Base-by-base conservation (phyloP, 768 basidiomycete genomes). In the Boletus vinaceobasis region DNA sequence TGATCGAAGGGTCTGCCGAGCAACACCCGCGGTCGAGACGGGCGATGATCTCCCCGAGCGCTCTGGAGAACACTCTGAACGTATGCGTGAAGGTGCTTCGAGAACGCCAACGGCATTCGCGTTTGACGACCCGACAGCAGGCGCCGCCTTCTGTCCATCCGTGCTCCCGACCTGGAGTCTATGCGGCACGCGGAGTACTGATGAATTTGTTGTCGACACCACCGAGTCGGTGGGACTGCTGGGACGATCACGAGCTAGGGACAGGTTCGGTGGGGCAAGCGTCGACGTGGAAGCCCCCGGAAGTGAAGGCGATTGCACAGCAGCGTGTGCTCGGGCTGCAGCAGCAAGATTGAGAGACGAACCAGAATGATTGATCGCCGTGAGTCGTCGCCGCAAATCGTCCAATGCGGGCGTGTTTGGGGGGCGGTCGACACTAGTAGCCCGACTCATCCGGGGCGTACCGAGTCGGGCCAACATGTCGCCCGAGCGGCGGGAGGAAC, bases 51-150 rank as follows among this genome's bases (percentile, higher is more conserved):
- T 74, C 5, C 90, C 93, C 1, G 93, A 94, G 3, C 78, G 74
- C 32, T 87, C 86, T 1, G 85, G 81, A 4, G 86, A 88, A 3
- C 77, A 78, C 21, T 90, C 88, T 5, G 82, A 74, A 31, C 79
- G 78, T 33, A 90, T 74, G 62, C 84, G 82, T 2, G 83, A 79
- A 43, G 92, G 86, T 0, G 88, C 79, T 62, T 98, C 90, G 53
- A 97, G 69, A 42, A 92, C 71, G 0, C 96, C 96, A 9, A 84
- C 79, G 0, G 90, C 96, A 63, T 87, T 94, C 7, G 85, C 81
- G 65, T 83, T 87, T 7, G 90, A 90, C 3, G 93, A 88, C 2
- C 90, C 94, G 38, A 98, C 74, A 5, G 94, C 92, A 27, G 97
- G 90, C 0, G 91, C 90, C 5, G 90, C 94, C 65, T 96, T 95